These are phyloP conservation scores for Leptodermis oblonga DNA, from an alignment of 257 asterid species.

Conservation along the genomic window DNA sequence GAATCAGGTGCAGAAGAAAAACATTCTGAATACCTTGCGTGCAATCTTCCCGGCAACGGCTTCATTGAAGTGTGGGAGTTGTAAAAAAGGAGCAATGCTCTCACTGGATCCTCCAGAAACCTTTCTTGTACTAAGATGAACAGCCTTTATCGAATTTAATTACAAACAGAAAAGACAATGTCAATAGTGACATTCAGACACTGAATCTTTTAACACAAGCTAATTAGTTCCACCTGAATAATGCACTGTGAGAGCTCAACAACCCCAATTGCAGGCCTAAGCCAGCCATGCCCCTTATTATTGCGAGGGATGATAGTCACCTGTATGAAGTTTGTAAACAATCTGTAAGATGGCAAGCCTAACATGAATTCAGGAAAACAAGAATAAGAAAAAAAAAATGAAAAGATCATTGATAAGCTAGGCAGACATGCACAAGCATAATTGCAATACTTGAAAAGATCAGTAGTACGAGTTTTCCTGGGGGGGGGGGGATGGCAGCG, in stretches of 20 bases:
- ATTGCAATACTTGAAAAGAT: not conserved
- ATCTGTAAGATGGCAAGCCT: not conserved
- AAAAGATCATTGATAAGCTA: not conserved
- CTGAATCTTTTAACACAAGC: not conserved
- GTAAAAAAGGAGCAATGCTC: conserved; percentile 75
- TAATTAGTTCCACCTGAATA: conserved; percentile 55
- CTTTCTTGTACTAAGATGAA: conserved; percentile 85
- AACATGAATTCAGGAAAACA: not conserved
- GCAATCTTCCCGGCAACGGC: conserved; percentile 55
- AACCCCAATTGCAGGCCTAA: conserved; percentile 78
- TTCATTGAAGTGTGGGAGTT: conserved; percentile 87
- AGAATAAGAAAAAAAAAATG: not conserved
- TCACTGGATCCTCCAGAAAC: conserved; percentile 58
- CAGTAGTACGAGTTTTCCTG: too few relatives aligned
- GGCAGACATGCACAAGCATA: not conserved
- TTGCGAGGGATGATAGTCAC: conserved; percentile 80
- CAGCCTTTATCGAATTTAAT: conserved; percentile 54
- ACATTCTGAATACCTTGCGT: conserved; percentile 48
- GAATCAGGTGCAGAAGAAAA: not conserved
- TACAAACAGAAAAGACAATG: not conserved
- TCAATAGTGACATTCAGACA: not conserved
- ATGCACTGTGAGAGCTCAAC: conserved; percentile 86
- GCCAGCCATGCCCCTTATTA: conserved; percentile 88
- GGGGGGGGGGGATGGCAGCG: too few relatives aligned
- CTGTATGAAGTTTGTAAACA: conserved; percentile 32